These are phyloP conservation scores for Citrus hindsii DNA, from an alignment of 345 rosid genomes.

Conservation along the genomic window DNA sequence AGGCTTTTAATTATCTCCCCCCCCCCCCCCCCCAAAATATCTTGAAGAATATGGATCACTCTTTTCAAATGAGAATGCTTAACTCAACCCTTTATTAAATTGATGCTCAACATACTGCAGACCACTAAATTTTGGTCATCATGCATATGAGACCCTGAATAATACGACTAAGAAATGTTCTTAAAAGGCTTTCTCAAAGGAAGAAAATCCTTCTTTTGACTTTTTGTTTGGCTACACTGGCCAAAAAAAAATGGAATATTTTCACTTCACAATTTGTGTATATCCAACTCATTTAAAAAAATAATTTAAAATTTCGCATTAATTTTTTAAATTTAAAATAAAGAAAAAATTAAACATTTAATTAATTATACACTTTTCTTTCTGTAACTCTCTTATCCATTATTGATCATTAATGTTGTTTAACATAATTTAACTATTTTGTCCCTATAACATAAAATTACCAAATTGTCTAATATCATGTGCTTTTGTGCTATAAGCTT, in stretches of 20 bases:
- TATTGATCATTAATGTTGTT: too few relatives aligned
- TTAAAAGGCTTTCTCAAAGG: neutral
- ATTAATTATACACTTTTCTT: too few relatives aligned
- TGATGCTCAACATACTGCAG: slow-evolving; percentile 3
- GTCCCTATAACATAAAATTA: too few relatives aligned
- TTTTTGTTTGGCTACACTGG: neutral
- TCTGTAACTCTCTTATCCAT: too few relatives aligned
- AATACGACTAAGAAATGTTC: neutral
- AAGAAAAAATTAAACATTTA: too few relatives aligned
- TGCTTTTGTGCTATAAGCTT: too few relatives aligned
- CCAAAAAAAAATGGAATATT: too few relatives aligned
- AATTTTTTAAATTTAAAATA: too few relatives aligned
- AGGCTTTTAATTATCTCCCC: slow-evolving; percentile 10
- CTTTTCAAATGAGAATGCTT: neutral
- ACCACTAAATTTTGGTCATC: neutral
- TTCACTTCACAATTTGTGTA: neutral
- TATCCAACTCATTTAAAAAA: too few relatives aligned
- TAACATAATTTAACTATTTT: too few relatives aligned
- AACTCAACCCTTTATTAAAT: neutral
- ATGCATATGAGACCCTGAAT: neutral
- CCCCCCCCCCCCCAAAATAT: slow-evolving; percentile 15
- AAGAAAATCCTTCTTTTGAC: neutral
- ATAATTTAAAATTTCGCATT: too few relatives aligned
- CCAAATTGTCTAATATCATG: too few relatives aligned
- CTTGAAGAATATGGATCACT: slow-evolving; percentile 19